phyloP scores from a whole-genome alignment of 139 green algal species.

The Deuterostichococcus epilithicus region DNA sequence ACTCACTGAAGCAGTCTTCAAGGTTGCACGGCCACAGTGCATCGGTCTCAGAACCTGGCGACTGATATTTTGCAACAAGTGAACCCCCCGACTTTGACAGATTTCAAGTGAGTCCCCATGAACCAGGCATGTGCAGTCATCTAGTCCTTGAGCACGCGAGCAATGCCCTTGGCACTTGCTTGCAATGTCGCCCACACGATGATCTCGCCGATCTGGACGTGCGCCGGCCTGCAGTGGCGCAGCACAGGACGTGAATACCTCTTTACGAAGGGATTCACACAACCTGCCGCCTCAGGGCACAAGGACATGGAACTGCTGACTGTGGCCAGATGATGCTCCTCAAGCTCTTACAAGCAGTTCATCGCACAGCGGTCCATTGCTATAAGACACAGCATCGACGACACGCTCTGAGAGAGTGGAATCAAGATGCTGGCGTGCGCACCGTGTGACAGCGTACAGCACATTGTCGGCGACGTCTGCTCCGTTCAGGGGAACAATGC shows the following conservation, averaged over 20 bases:
- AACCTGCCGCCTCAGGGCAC: neutral
- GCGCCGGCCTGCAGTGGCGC: slow-evolving; percentile 24
- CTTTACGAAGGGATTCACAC: neutral
- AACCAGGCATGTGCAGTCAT: too few species aligned
- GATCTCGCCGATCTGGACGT: slow-evolving; percentile 64
- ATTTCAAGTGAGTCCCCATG: too few species aligned
- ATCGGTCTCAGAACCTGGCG: too few species aligned
- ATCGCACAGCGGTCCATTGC: neutral
- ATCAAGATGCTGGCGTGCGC: too few species aligned
- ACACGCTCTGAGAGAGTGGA: too few species aligned
- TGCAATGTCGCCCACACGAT: slow-evolving; percentile 53
- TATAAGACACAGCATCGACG: neutral
- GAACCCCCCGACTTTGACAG: too few species aligned
- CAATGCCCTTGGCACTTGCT: slow-evolving; percentile 39
- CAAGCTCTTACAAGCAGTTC: neutral
- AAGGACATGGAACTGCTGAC: neutral
- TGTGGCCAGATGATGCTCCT: neutral
- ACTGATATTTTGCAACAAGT: too few species aligned
- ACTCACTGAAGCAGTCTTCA: too few species aligned
- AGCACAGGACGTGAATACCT: neutral
- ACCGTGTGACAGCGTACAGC: slow-evolving; percentile 66
- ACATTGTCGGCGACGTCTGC: slow-evolving; percentile 84
- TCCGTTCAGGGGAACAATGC: slow-evolving; percentile 60
- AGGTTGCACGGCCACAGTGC: too few species aligned
- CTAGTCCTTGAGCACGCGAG: slow-evolving; percentile 4